Evolutionary conservation across 176 grass and related monocot species (phyloP), one percentile per base, ranked within the genome.

Genomic region (Pontederia paniculata): DNA sequence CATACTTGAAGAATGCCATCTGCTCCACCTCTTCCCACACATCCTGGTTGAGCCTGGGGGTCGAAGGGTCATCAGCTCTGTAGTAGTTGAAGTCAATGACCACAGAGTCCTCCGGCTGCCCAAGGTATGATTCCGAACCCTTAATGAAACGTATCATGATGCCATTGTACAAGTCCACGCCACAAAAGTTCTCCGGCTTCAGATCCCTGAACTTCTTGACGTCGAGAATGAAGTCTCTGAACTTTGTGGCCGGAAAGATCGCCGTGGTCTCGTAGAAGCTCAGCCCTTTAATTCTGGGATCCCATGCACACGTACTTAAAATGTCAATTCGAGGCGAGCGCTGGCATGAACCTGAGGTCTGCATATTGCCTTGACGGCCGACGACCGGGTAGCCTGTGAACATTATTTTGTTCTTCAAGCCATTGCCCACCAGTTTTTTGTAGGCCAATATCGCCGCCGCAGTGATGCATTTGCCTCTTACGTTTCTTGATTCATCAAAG

Each of bases 41-140:
- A 70, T 97, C 91, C 74, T 71, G 59, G 65, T 70, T 65, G 12
- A 90, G 71, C 60, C 86, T 68, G 10, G 83, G 74, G 48, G 68
- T 23, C 21, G 68, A 54, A 18, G 74, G 67, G 21, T 87, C 65
- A 0, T 76, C 50, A 8, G 91, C 71, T 42, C 91, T 78, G 25
- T 86, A 87, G 73, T 97, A 97, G 77, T 97, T 97, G 71, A 97
- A 89, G 67, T 97, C 86, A 59, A 90, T 55, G 22, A 81, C 86
- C 4, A 97, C 86, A 0, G 82, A 69, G 78, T 97, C 86, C 79
- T 97, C 86, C 1, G 59, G 68, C 65, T 87, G 82, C 0, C 86
- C 82, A 0, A 97, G 83, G 52, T 69, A 61, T 3, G 91, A 76
- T 17, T 75, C 74, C 4, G 86, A 90, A 8, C 9, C 15, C 61